A percentile compares a stretch with the other conserved stretches of the same genome.
Conservation (phyloP, 495 filamentous ascomycete genomes). For the Ramalina intermedia region DNA sequence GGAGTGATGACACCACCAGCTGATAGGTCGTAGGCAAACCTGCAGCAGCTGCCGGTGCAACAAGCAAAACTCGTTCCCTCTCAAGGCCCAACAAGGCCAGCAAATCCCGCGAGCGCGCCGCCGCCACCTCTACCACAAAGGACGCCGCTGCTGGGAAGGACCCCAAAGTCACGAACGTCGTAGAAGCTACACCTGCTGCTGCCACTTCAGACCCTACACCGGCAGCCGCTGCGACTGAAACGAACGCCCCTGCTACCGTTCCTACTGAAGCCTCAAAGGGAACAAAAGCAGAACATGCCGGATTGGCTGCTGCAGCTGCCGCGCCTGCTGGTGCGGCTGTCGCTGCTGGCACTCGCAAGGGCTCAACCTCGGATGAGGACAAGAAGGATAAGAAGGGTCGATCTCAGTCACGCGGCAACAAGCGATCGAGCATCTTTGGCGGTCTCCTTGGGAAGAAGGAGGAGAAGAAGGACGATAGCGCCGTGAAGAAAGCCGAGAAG, state of each 20-base stretch:
- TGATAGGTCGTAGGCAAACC: constrained; percentile 33
- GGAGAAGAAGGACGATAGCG: constrained; percentile 32
- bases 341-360: constrained; percentile 15
- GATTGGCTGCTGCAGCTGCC: constrained; percentile 17
- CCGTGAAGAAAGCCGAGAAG: constrained; percentile 40
- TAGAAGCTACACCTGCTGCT: constrained; percentile 6
- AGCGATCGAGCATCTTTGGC: constrained; percentile 75
- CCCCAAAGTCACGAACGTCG: constrained; percentile 11
- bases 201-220: constrained; percentile 11
- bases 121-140: constrained; percentile 19
- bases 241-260: not conserved
- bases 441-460: constrained; percentile 57
- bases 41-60: constrained; percentile 24
- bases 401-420: constrained; percentile 58
- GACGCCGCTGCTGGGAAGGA: constrained; percentile 32
- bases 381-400: constrained; percentile 43
- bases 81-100: constrained; percentile 35
- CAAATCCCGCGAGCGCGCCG: constrained; percentile 34
- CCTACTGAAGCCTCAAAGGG: not conserved
- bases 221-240: constrained; percentile 15
- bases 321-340: constrained; percentile 10
- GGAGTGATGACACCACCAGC: not conserved
- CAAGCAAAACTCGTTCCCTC: constrained; percentile 29
- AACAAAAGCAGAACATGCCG: not conserved
- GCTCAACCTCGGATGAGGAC: constrained; percentile 21